Percentiles rank a stretch among this genome's conserved stretches.
Evolutionary conservation across 495 filamentous ascomycete genomes (phyloP).

Genomic region (Penicillium pancosmium): DNA sequence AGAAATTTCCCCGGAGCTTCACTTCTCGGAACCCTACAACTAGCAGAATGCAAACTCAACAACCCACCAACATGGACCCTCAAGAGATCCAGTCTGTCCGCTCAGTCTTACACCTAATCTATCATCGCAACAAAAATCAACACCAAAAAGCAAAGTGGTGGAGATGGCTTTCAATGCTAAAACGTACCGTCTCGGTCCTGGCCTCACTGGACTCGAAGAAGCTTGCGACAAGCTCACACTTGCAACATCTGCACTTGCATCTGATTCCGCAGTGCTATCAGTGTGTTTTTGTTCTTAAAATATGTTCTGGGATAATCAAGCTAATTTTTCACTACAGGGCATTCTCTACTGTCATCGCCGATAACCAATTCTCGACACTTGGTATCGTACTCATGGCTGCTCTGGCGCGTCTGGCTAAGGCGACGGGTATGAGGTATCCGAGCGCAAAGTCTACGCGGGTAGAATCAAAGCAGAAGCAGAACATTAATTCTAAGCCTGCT

Average conservation of each 20-base stretch:
- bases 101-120: conserved; percentile 60
- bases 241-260: conserved; percentile 32
- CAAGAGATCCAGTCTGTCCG: conserved; percentile 35
- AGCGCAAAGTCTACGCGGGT: conserved; percentile 1
- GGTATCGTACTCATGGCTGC: conserved; percentile 72
- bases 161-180: conserved; percentile 66
- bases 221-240: conserved; percentile 9
- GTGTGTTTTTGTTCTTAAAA: conserved; percentile 34
- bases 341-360: conserved; percentile 70
- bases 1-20: not conserved
- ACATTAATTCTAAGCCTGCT: not conserved
- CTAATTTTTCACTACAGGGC: conserved; percentile 40
- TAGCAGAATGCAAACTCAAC: not conserved
- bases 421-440: conserved; percentile 38
- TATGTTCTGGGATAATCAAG: not conserved
- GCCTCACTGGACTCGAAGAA: conserved; percentile 30
- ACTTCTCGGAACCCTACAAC: not conserved
- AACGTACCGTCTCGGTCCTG: conserved; percentile 61
- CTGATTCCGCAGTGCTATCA: conserved; percentile 48
- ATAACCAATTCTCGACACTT: conserved; percentile 75
- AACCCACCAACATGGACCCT: conserved; percentile 31
- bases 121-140: conserved; percentile 83
- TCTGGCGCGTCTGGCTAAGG: conserved; percentile 60
- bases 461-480: conserved; percentile 8
- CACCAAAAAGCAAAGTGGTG: conserved; percentile 75